Evolutionary conservation across 2,329 filamentous ascomycete genomes (phyloP).

Genomic region (Cladosporium sp.): DNA sequence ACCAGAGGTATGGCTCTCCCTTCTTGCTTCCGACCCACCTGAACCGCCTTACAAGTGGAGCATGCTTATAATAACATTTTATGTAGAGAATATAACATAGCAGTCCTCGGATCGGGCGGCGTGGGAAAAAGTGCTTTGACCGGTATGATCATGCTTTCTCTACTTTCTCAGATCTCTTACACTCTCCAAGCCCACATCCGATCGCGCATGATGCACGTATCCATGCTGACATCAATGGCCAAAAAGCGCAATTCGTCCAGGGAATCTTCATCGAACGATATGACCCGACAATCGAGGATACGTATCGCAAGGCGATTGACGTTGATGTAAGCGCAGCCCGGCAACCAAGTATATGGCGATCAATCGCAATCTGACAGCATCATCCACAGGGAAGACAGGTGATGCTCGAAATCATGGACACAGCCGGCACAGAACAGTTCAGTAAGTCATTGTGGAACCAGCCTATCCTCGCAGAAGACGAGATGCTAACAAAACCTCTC

Average conservation of each 20-base stretch:
- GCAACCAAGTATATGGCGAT: background rate
- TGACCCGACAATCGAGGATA: slow-evolving; percentile 60
- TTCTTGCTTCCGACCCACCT: background rate
- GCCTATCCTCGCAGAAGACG: slow-evolving; percentile 1
- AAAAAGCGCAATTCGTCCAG: slow-evolving; percentile 81
- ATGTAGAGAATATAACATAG: slow-evolving; percentile 69
- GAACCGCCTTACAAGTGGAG: too few relatives aligned
- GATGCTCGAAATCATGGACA: slow-evolving; percentile 86
- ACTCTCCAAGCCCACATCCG: too few relatives aligned
- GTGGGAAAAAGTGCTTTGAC: slow-evolving; percentile 92
- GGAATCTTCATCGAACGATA: slow-evolving; percentile 86
- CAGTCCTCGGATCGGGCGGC: slow-evolving; percentile 78
- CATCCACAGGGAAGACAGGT: slow-evolving; percentile 77
- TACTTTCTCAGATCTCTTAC: background rate
- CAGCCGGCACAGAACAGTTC: slow-evolving; percentile 88
- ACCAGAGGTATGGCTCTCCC: slow-evolving; percentile 7
- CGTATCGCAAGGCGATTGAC: slow-evolving; percentile 58
- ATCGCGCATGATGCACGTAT: too few relatives aligned
- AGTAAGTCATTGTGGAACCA: slow-evolving; percentile 53
- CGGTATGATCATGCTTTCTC: slow-evolving; percentile 51
- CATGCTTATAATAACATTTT: too few relatives aligned
- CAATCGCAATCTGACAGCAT: background rate
- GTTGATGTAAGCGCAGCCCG: slow-evolving; percentile 67
- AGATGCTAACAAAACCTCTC: slow-evolving; percentile 4
- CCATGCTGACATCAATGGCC: background rate